These are phyloP conservation scores for Syncephalastrum sp. DNA, from an alignment of 371 early-diverging fungal species.

Conservation along the genomic window DNA sequence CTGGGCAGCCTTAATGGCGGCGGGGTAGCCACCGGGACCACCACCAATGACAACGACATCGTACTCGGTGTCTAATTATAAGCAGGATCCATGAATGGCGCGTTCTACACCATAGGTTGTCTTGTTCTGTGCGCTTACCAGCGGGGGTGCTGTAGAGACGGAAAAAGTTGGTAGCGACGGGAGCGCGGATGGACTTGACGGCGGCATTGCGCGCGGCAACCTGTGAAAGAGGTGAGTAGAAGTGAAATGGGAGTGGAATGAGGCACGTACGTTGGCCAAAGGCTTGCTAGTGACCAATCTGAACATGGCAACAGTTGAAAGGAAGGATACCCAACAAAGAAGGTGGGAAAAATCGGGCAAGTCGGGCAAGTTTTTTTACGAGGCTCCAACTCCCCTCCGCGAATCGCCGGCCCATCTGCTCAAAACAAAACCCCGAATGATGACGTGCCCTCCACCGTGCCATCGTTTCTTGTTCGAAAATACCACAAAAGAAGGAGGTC, in stretches of 20 bases:
- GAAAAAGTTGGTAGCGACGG: conserved; percentile 53
- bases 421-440: too few relatives aligned
- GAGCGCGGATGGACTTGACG: conserved; percentile 52
- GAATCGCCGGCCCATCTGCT: too few relatives aligned
- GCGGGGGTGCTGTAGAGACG: conserved; percentile 60
- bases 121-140: conserved; percentile 31
- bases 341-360: conserved; percentile 11
- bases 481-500: too few relatives aligned
- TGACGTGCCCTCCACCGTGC: too few relatives aligned
- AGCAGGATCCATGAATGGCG: background rate
- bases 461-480: too few relatives aligned
- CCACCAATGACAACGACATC: conserved; percentile 92
- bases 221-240: conserved; percentile 23
- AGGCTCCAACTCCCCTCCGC: too few relatives aligned
- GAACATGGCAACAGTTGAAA: conserved; percentile 45
- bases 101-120: background rate
- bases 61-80: conserved; percentile 55
- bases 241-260: background rate
- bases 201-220: conserved; percentile 60
- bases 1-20: conserved; percentile 98
- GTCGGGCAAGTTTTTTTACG: conserved; percentile 2
- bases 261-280: conserved; percentile 50
- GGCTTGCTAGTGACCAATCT: conserved; percentile 62
- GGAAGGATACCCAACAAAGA: conserved; percentile 11
- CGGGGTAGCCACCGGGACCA: conserved; percentile 98